phyloP scores from a whole-genome alignment of 805 yeast genomes.

The Candida bentonensis region DNA sequence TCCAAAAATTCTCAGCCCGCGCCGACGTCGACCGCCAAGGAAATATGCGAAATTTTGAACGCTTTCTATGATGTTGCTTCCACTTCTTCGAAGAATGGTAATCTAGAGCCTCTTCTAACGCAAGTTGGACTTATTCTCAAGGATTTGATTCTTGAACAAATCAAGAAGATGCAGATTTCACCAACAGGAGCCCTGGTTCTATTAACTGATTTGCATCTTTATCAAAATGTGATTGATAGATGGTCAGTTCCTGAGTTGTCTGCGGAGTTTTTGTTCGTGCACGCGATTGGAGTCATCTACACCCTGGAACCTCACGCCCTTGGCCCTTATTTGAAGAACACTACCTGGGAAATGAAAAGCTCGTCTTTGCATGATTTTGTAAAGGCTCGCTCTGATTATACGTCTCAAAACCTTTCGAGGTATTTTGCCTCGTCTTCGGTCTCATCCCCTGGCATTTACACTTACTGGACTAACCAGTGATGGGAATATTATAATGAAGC shows the following conservation, averaged over 20 bases:
- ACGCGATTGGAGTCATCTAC: background rate
- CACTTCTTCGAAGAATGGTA: slow-evolving; percentile 29
- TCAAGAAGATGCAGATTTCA: slow-evolving; percentile 59
- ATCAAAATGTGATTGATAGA: background rate
- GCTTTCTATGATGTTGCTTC: slow-evolving; percentile 28
- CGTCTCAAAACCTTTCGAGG: background rate
- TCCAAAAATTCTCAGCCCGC: slow-evolving; percentile 25
- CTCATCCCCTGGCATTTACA: background rate
- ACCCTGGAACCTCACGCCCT: background rate
- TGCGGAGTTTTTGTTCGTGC: background rate
- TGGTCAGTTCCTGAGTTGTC: background rate
- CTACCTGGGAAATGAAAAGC: background rate
- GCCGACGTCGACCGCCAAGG: slow-evolving; percentile 60
- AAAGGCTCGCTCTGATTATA: background rate
- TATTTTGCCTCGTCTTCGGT: background rate
- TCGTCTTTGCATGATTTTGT: background rate
- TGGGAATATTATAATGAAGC: no score
- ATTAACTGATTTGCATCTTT: slow-evolving; percentile 41
- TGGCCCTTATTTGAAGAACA: background rate
- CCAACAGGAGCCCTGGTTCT: slow-evolving; percentile 72
- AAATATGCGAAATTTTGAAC: slow-evolving; percentile 39
- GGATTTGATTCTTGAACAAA: slow-evolving; percentile 51
- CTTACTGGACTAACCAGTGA: background rate
- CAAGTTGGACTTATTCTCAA: slow-evolving; percentile 48
- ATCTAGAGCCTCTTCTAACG: slow-evolving; percentile 35